These are phyloP conservation scores for Neofusicoccum kwambonambiense DNA, from an alignment of 2,329 filamentous ascomycete genomes.

Conservation along the genomic window DNA sequence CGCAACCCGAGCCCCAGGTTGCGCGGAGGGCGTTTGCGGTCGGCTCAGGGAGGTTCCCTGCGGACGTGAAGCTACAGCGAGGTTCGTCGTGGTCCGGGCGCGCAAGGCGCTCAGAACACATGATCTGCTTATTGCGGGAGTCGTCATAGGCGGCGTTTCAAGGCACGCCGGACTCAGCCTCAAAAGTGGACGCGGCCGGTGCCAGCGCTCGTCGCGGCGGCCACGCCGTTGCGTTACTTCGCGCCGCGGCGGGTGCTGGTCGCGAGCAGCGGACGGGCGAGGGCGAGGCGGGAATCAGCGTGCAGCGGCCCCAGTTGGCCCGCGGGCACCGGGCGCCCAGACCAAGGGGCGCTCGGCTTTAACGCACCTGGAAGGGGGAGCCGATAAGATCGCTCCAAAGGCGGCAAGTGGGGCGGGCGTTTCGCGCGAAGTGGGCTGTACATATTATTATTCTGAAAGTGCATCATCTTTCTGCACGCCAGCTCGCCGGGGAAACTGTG, in stretches of 20 bases:
- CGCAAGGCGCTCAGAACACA: neutral
- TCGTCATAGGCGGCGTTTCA: neutral
- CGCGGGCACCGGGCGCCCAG: neutral
- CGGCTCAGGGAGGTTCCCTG: neutral
- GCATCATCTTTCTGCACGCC: slow-evolving; percentile 16
- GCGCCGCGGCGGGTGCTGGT: neutral
- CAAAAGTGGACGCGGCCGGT: slow-evolving; percentile 2
- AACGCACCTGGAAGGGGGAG: neutral
- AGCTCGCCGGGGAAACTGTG: slow-evolving; percentile 5
- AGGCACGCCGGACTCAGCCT: slow-evolving; percentile 12
- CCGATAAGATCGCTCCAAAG: slow-evolving; percentile 15
- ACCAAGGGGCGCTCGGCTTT: slow-evolving; percentile 7
- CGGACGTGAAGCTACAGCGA: neutral
- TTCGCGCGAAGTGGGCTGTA: slow-evolving; percentile 18
- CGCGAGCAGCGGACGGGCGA: neutral
- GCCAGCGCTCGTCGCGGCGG: neutral
- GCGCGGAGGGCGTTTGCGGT: neutral
- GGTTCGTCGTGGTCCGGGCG: neutral
- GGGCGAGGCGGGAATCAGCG: neutral
- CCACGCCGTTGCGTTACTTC: neutral
- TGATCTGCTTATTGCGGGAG: neutral
- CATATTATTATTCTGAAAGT: neutral
- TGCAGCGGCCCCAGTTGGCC: neutral
- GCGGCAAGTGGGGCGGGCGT: slow-evolving; percentile 17
- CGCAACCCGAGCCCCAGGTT: neutral